Percentiles rank a stretch among this genome's conserved stretches.
These are phyloP conservation scores for Wickerhamiella dianesei DNA, from an alignment of 805 yeast genomes.

Conservation along the genomic window DNA sequence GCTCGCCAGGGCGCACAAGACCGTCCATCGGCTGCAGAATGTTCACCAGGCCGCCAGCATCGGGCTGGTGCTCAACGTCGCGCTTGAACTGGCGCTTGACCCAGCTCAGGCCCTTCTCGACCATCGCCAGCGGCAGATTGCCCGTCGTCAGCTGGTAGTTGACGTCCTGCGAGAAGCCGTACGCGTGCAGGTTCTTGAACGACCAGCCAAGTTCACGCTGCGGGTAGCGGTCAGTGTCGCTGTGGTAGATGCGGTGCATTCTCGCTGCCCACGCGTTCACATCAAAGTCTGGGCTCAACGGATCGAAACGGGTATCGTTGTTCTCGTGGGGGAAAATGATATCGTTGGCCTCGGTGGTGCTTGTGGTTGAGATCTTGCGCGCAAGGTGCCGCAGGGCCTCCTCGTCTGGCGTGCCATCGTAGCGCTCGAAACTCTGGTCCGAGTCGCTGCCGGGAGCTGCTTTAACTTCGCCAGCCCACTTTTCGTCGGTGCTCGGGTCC, in stretches of 20 bases:
- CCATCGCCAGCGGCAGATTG: constrained; percentile 26
- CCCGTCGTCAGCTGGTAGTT: constrained; percentile 53
- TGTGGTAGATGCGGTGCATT: constrained; percentile 36
- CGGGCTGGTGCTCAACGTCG: background rate
- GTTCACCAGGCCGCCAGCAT: constrained; percentile 9
- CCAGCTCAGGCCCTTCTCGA: constrained; percentile 18
- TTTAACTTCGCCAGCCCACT: background rate
- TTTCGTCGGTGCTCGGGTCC: background rate
- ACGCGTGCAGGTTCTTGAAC: constrained; percentile 46
- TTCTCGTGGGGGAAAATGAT: background rate
- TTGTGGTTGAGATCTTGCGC: background rate
- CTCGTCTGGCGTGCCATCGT: background rate
- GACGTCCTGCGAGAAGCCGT: constrained; percentile 46
- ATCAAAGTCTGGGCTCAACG: constrained; percentile 41
- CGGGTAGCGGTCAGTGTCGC: constrained; percentile 49
- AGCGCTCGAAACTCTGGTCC: background rate
- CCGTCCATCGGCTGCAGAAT: constrained; percentile 25
- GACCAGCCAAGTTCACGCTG: constrained; percentile 47
- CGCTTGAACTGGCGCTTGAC: constrained; percentile 2
- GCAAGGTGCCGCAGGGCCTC: background rate
- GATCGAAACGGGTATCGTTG: constrained; percentile 41
- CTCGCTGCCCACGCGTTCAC: constrained; percentile 53
- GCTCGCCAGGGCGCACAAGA: constrained; percentile 47
- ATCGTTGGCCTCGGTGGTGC: background rate
- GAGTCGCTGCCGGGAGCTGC: constrained; percentile 1